Evolutionary conservation across 345 rosid species (phyloP), one percentile per base, ranked within the genome.

Genomic region (Salix arbutifolia): DNA sequence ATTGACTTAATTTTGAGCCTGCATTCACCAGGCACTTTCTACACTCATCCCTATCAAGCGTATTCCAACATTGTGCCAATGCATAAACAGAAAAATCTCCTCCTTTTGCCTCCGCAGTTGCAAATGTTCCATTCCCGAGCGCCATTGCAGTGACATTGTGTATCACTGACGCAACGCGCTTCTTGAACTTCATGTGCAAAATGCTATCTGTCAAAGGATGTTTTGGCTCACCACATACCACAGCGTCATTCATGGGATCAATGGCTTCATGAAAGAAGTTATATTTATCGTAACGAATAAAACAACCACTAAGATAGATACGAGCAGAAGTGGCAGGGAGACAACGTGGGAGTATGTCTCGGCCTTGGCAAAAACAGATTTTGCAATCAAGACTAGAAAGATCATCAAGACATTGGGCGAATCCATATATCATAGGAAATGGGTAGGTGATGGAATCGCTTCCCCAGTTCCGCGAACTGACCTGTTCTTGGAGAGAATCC

Each of bases 41-140:
- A 46, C 98, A 94, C 5, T 82, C 84, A 1, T 79, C 71, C 56
- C 72, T 44, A 23, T 77, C 80, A 65, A 89, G 72, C 8, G 88
- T 85, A 13, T 84, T 74, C 94, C 94, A 91, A 72, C 98, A 94
- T 80, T 94, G 98, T 19, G 90, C 91, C 85, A 91, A 67, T 0
- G 88, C 91, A 31, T 87, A 91, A 25, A 84, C 84, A 3, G 82
- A 67, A 1, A 77, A 19, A 31, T 28, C 44, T 13, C 85, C 91
- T 52, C 71, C 40, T 26, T 48, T 65, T 8, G 23, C 53, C 30
- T 72, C 89, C 3, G 62, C 79, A 6, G 82, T 81, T 0, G 86
- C 93, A 37, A 86, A 91, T 1, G 91, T 89, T 74, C 69, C 76
- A 10, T 77, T 80, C 12, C 25, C 44, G 9, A 81, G 78, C 8